These are phyloP conservation scores for Aspergillus caelatus DNA, from an alignment of 2,329 filamentous ascomycete genomes.

Conservation along the genomic window DNA sequence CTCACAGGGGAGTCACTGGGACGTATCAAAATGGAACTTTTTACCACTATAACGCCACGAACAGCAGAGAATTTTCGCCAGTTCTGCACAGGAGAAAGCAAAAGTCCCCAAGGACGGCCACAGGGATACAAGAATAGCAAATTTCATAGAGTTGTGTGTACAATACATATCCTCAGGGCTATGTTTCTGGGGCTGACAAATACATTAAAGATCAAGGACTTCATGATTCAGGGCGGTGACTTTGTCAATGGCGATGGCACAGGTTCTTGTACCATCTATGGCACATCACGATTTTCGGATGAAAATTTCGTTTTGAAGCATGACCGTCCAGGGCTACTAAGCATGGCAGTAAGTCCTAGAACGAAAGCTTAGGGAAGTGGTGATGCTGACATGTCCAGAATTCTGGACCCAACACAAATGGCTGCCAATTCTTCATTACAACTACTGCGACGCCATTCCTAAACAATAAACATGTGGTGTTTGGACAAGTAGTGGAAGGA, in stretches of 20 bases:
- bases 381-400: conserved; percentile 61
- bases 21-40: conserved; percentile 87
- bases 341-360: conserved; percentile 76
- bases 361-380: background rate
- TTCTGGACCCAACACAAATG: conserved; percentile 88
- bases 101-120: conserved; percentile 73
- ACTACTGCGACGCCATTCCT: conserved; percentile 84
- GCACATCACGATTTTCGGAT: conserved; percentile 79
- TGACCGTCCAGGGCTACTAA: conserved; percentile 76
- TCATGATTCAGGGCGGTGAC: conserved; percentile 98
- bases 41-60: conserved; percentile 78
- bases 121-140: conserved; percentile 94
- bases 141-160: conserved; percentile 86
- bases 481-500: conserved; percentile 85
- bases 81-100: conserved; percentile 93
- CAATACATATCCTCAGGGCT: background rate
- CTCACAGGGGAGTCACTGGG: conserved; percentile 77
- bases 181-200: conserved; percentile 6
- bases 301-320: conserved; percentile 87
- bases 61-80: conserved; percentile 97
- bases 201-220: conserved; percentile 74
- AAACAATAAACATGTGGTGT: conserved; percentile 92
- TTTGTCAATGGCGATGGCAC: conserved; percentile 93
- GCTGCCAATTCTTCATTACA: conserved; percentile 97
- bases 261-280: conserved; percentile 86